Evolutionary conservation across 805 yeast genomes (phyloP), one percentile per base, ranked within the genome.

Genomic region (Pichia exigua): DNA sequence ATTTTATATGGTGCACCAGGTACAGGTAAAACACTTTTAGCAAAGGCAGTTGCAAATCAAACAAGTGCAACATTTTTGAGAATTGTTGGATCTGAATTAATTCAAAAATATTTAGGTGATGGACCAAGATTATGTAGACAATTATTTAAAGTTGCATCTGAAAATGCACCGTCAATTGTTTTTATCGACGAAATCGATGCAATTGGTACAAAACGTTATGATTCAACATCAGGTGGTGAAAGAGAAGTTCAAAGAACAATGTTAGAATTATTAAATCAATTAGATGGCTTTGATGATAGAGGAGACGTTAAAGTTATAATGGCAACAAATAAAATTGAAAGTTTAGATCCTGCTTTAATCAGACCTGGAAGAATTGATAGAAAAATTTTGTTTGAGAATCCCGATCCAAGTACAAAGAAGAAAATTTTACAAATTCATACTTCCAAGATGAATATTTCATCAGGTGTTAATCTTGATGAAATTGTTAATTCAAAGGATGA

Each of bases 181-280:
- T 94, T 94, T 65, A 94, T 94, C 59, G 99, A 94, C 73, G 99
- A 94, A 73, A 92, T 94, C 65, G 99, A 94, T 71, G 98, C 99
- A 44, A 94, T 94, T 66, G 99, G 99, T 70, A 87, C 96, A n/a
- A 92, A 92, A 69, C 83, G 99, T 70, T 91, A 92, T 69, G 97
- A 92, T 54, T 85, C 85, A 2, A 75, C 85, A 8, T 85, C 95
- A 21, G 97, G 98, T 44, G 98, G 98, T 65, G 98, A 92, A 72
- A 81, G 96, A 61, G 98, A 92, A 72, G 88, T 92, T 57, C 98
- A 92, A 73, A 83, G 98, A 75, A 92, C 98, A 39, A 92, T 91
- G 98, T 76, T 91, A 78, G 98, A 91, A 72, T 74, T 92, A 63
- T 78, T 92, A 64, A 92, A 92, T 69, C 98, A 92, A 71, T 78